These are phyloP conservation scores for Biancaea sappan DNA, from an alignment of 306 rosid genomes.

Conservation along the genomic window DNA sequence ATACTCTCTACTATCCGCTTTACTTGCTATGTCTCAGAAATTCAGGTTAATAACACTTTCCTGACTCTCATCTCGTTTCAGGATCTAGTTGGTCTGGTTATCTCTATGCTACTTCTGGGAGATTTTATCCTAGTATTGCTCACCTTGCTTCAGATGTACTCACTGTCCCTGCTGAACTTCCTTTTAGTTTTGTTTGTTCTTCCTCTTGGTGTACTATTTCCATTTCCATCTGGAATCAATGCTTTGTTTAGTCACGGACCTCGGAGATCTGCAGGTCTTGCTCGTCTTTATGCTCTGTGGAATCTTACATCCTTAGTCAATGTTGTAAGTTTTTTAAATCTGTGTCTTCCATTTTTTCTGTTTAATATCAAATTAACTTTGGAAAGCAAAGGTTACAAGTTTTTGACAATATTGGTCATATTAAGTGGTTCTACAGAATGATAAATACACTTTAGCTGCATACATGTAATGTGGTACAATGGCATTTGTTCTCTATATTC, in stretches of 20 bases:
- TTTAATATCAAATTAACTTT: not conserved
- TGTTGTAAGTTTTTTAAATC: conserved; percentile 69
- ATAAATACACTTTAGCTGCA: not conserved
- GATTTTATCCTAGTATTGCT: conserved; percentile 90
- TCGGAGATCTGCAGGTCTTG: conserved; percentile 81
- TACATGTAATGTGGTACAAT: not conserved
- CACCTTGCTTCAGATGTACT: conserved; percentile 83
- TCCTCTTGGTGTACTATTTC: conserved; percentile 80
- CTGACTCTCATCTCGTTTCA: conserved; percentile 44
- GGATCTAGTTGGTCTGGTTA: conserved; percentile 94
- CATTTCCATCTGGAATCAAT: conserved; percentile 94
- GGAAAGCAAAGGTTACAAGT: not conserved
- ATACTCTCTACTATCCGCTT: conserved; percentile 26
- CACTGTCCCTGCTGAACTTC: conserved; percentile 67
- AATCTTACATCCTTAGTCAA: conserved; percentile 90
- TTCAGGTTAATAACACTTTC: conserved; percentile 18
- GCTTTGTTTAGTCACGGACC: conserved; percentile 98
- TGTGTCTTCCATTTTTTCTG: not conserved
- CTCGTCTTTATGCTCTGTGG: conserved; percentile 94
- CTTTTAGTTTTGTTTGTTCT: conserved; percentile 75
- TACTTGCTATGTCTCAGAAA: not conserved
- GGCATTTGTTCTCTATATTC: not conserved
- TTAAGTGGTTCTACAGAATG: not conserved
- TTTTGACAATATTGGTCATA: not conserved
- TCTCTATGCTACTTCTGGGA: conserved; percentile 77